Evolutionary conservation across 2,329 filamentous ascomycete genomes (phyloP).

Genomic region (Penicillium glabrum): DNA sequence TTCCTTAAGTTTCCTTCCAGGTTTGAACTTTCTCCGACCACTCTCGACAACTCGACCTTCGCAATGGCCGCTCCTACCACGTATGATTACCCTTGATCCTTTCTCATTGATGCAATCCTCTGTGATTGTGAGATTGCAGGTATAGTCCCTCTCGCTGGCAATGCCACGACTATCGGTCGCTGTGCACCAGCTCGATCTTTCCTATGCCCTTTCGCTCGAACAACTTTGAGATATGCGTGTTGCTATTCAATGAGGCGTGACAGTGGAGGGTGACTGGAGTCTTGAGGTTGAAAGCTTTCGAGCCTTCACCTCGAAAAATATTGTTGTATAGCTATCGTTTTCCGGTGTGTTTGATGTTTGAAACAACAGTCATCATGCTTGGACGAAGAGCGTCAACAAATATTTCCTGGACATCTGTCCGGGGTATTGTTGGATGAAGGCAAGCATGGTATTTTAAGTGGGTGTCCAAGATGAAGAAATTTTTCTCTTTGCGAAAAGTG

Average conservation of each 20-base stretch:
- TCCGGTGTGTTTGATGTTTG: slow-evolving; percentile 11
- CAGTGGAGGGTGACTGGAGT: slow-evolving; percentile 64
- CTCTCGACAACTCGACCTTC: slow-evolving; percentile 46
- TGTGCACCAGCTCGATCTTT: slow-evolving; percentile 77
- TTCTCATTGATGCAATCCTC: slow-evolving; percentile 34
- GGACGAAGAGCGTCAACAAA: slow-evolving; percentile 49
- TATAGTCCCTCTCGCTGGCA: slow-evolving; percentile 83
- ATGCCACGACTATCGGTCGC: slow-evolving; percentile 42
- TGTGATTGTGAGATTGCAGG: slow-evolving; percentile 57
- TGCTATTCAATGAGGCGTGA: slow-evolving; percentile 29
- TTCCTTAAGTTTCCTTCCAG: slow-evolving; percentile 18
- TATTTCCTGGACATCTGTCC: slow-evolving; percentile 52
- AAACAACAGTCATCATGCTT: slow-evolving; percentile 11
- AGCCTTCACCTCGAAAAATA: slow-evolving; percentile 73
- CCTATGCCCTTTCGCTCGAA: slow-evolving; percentile 41
- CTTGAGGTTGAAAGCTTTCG: slow-evolving; percentile 70
- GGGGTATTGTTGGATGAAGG: slow-evolving; percentile 79
- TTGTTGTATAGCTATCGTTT: slow-evolving; percentile 57
- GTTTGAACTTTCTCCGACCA: slow-evolving; percentile 32
- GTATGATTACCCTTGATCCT: slow-evolving; percentile 51
- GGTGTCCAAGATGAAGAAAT: slow-evolving; percentile 17
- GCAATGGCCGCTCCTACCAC: slow-evolving; percentile 63
- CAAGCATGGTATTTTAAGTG: slow-evolving; percentile 30
- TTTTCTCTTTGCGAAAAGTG: slow-evolving; percentile 21
- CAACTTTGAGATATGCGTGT: slow-evolving; percentile 26